Evolutionary conservation across 352 stramenopile species (phyloP), one percentile per base, ranked within the genome.

Genomic region (Phytopythium boreale): DNA sequence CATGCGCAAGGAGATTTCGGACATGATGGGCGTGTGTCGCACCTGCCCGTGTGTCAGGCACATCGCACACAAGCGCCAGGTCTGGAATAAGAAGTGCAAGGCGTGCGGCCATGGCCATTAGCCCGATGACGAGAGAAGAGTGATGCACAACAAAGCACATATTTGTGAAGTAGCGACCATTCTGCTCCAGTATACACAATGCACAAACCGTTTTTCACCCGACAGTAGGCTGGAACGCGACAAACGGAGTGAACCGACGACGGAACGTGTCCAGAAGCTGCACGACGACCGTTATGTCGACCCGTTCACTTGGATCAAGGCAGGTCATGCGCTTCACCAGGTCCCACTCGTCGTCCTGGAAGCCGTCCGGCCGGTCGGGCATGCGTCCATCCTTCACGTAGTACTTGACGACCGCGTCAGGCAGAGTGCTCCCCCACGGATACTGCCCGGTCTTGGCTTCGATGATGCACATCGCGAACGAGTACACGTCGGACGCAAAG

Each of bases 81-180:
- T 85, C 29, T 87, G 76, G 79, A 85, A 87, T 70, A 88, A 88
- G 56, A 84, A 78, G 47, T 88, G 79, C 74, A 88, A 88, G 53
- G 71, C 68, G 1, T 88, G 79, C 64, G 71, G 74, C 46, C 79
- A 88, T 22, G 58, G 77, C 19, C 79, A 86, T 22, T 88, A 76
- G 57, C 29, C 4, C 27, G 41, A 26, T 12, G 15, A n/a, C 15
- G 17, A 7, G 39, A 46, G 19, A 20, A 46, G 39, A 46, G 6
- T 7, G 12, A 43, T 43, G 37, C 37, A 43, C 6, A 17, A 19
- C 19, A 37, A n/a, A 1, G 14, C 12, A 17, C 49, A 51, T 51
- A 22, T 7, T 11, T 51, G 44, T 27, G 17, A 43, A 43, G 37
- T 19, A 43, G 37, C 37, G 37, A n/a, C n/a, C n/a, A n/a, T n/a